Conservation (phyloP, 768 basidiomycete species). For the Lactarius psammicola region DNA sequence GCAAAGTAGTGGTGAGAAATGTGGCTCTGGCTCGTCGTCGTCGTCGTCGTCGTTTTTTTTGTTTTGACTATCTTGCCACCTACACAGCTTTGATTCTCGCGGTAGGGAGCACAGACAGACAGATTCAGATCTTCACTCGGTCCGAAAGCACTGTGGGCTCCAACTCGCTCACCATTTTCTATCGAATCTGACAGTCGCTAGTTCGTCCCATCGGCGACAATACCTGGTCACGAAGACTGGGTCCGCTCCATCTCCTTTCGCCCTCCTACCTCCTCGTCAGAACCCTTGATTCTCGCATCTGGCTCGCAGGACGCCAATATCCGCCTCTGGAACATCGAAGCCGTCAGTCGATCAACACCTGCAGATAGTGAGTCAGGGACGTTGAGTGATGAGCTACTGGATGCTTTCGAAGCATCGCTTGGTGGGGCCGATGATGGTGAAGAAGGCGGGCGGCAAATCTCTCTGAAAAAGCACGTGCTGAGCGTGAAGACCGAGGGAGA, state of each 20-base stretch:
- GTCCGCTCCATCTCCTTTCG: slow-evolving; percentile 76
- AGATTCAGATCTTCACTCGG: slow-evolving; percentile 74
- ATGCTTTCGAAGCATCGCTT: slow-evolving; percentile 83
- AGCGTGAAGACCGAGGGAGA: slow-evolving; percentile 54
- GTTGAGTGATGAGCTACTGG: slow-evolving; percentile 73
- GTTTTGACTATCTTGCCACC: background rate
- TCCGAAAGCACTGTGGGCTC: slow-evolving; percentile 53
- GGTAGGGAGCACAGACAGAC: slow-evolving; percentile 76
- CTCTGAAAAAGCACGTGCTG: slow-evolving; percentile 80
- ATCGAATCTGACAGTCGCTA: slow-evolving; percentile 30
- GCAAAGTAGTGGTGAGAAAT: slow-evolving; percentile 54
- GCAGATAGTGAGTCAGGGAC: slow-evolving; percentile 25
- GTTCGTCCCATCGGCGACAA: slow-evolving; percentile 59
- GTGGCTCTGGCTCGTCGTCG: background rate
- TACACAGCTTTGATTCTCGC: slow-evolving; percentile 65
- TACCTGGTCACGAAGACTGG: slow-evolving; percentile 96
- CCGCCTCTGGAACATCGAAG: slow-evolving; percentile 85
- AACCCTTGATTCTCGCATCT: slow-evolving; percentile 77
- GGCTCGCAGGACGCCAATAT: slow-evolving; percentile 96
- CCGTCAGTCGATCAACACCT: slow-evolving; percentile 37
- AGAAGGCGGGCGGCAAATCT: slow-evolving; percentile 83
- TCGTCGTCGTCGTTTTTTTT: no score
- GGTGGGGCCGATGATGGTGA: slow-evolving; percentile 67
- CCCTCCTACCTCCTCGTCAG: slow-evolving; percentile 34
- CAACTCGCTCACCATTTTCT: slow-evolving; percentile 14